phyloP scores from a whole-genome alignment of 148 eudicot genomes.

The Pharnaceum exiguum region DNA sequence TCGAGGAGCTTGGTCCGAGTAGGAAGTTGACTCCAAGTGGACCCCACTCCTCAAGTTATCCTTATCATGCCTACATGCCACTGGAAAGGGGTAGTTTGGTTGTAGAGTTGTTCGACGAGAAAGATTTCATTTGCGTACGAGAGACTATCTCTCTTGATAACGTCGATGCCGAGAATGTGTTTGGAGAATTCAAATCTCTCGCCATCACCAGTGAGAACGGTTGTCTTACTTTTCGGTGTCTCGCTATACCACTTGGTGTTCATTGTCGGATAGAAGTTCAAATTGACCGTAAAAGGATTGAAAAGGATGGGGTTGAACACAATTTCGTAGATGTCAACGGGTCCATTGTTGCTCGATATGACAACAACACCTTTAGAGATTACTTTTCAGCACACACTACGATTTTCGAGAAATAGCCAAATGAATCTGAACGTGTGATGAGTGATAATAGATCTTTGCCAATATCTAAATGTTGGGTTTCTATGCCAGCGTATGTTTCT shows the following conservation, averaged over 20 bases:
- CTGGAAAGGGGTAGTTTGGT: background rate
- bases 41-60: background rate
- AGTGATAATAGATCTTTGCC: background rate
- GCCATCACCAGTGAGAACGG: background rate
- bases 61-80: background rate
- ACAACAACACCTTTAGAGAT: background rate
- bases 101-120: background rate
- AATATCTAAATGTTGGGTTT: slow-evolving; percentile 7
- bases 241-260: slow-evolving; percentile 4
- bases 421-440: background rate
- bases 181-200: background rate
- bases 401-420: background rate
- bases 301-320: no score
- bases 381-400: slow-evolving; percentile 2
- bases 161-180: background rate
- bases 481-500: background rate
- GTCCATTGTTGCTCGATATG: background rate
- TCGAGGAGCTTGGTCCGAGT: background rate
- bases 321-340: background rate
- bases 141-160: background rate
- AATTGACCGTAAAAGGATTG: background rate
- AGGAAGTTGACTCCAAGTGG: background rate
- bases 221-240: background rate
- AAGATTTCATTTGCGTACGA: background rate
- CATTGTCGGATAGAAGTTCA: background rate